Percentiles rank a stretch among this genome's conserved stretches.
Conservation (phyloP, 768 basidiomycete genomes). For the Tulasnella sp. region DNA sequence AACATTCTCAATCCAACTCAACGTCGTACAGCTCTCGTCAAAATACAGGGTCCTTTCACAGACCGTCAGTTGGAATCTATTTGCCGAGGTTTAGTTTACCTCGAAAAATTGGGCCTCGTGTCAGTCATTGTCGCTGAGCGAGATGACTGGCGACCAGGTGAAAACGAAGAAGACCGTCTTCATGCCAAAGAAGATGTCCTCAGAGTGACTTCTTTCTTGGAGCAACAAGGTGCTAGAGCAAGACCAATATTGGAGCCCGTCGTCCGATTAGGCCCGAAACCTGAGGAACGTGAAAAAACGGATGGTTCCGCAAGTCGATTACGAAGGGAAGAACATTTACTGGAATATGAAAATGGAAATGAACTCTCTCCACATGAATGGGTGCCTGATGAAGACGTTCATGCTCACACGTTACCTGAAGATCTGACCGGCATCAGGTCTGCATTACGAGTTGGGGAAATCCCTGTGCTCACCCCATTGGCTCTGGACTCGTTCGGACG, state of each 20-base stretch:
- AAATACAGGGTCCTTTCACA: conserved; percentile 90
- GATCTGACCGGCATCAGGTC: conserved; percentile 78
- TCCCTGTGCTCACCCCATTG: conserved; percentile 88
- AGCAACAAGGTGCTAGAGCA: conserved; percentile 72
- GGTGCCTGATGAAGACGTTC: conserved; percentile 38
- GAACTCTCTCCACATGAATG: conserved; percentile 22
- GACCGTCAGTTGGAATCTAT: conserved; percentile 90
- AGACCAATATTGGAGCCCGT: conserved; percentile 81
- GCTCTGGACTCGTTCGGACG: conserved; percentile 85
- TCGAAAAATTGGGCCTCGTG: conserved; percentile 90
- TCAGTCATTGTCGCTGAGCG: conserved; percentile 91
- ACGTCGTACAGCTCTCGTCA: conserved; percentile 84
- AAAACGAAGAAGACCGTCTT: conserved; percentile 48
- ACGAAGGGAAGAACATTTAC: neutral
- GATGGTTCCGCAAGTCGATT: conserved; percentile 20
- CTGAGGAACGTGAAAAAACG: conserved; percentile 28
- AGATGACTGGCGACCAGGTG: conserved; percentile 56
- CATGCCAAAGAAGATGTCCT: conserved; percentile 67
- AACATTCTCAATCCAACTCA: conserved; percentile 70
- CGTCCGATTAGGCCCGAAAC: conserved; percentile 70
- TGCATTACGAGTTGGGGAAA: conserved; percentile 85
- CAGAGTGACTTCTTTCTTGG: conserved; percentile 69
- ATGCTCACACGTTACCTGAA: conserved; percentile 58
- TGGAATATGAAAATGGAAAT: conserved; percentile 24
- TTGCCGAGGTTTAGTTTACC: conserved; percentile 81